Evolutionary conservation across 2,329 filamentous ascomycete genomes (phyloP).

Genomic region (Alternaria incomplexa): DNA sequence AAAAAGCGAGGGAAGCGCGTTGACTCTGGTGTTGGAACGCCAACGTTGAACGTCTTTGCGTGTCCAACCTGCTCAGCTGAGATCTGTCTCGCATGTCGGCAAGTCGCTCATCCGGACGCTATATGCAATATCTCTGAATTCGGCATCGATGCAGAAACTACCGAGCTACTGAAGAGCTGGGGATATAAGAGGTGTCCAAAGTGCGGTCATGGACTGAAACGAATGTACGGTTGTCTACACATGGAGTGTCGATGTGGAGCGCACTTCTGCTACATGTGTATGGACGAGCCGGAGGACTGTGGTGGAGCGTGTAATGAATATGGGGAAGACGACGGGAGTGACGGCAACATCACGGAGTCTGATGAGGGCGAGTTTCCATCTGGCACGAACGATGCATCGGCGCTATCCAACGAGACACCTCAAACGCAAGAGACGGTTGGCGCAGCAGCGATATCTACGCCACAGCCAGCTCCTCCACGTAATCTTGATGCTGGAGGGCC

Average conservation of each 20-base stretch:
- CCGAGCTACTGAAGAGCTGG: constrained; percentile 49
- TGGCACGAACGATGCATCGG: neutral
- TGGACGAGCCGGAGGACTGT: constrained; percentile 43
- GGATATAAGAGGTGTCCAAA: constrained; percentile 59
- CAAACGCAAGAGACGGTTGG: neutral
- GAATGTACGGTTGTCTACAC: constrained; percentile 58
- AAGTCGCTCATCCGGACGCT: constrained; percentile 47
- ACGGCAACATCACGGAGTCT: constrained; percentile 26
- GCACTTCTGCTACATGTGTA: constrained; percentile 59
- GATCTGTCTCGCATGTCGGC: constrained; percentile 55
- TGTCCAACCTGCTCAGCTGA: constrained; percentile 54
- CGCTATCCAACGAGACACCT: neutral
- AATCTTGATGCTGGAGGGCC: constrained; percentile 46
- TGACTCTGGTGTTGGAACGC: constrained; percentile 36
- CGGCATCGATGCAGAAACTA: constrained; percentile 46
- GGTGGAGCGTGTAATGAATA: constrained; percentile 24
- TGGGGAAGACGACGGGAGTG: constrained; percentile 30
- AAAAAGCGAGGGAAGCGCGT: constrained; percentile 26
- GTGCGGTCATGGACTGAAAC: constrained; percentile 55
- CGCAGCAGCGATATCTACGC: neutral
- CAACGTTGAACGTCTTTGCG: constrained; percentile 33
- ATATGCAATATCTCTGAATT: constrained; percentile 44
- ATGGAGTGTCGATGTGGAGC: constrained; percentile 58
- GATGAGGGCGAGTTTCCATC: constrained; percentile 13
- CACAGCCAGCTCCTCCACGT: constrained; percentile 3